A percentile compares a stretch with the other conserved stretches of the same genome.
phyloP scores from a whole-genome alignment of 768 basidiomycete species.

The Pleurotus tuoliensis region DNA sequence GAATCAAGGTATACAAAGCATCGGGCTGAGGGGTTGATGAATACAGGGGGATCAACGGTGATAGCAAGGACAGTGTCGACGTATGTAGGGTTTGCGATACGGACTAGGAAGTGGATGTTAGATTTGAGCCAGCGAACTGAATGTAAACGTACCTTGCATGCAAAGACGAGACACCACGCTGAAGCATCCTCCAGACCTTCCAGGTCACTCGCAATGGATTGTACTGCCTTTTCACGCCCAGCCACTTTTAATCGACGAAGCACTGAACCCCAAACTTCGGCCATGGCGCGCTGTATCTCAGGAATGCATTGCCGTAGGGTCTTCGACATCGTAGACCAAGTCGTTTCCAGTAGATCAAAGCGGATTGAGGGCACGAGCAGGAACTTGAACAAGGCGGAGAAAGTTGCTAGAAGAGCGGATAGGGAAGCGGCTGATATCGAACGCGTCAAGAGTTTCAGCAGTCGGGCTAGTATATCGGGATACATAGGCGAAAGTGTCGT shows the following conservation, averaged over 20 bases:
- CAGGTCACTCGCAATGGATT: conserved; percentile 47
- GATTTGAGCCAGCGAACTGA: conserved; percentile 7
- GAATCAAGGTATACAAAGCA: conserved; percentile 51
- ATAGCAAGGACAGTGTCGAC: conserved; percentile 58
- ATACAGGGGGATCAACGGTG: conserved; percentile 53
- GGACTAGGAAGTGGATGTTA: conserved; percentile 41
- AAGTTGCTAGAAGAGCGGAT: conserved; percentile 60
- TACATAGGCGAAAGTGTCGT: conserved; percentile 68
- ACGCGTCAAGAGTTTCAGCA: conserved; percentile 55
- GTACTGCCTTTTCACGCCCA: conserved; percentile 52
- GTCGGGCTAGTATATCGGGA: conserved; percentile 44
- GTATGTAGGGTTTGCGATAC: conserved; percentile 83
- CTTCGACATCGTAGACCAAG: conserved; percentile 53
- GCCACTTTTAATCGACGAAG: conserved; percentile 67
- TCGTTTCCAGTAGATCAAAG: conserved; percentile 47
- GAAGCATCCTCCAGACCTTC: conserved; percentile 56
- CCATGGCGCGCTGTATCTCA: conserved; percentile 72
- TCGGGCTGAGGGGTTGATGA: conserved; percentile 35
- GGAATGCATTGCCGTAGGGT: conserved; percentile 57
- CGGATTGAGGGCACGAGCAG: conserved; percentile 65
- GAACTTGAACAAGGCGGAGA: conserved; percentile 68
- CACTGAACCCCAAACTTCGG: conserved; percentile 85
- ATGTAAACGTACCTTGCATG: conserved; percentile 60
- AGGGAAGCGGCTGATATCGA: conserved; percentile 59
- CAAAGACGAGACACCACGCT: conserved; percentile 73